Percentiles rank a stretch among this genome's conserved stretches.
phyloP scores from a whole-genome alignment of 345 rosid species.

The Populus alba region DNA sequence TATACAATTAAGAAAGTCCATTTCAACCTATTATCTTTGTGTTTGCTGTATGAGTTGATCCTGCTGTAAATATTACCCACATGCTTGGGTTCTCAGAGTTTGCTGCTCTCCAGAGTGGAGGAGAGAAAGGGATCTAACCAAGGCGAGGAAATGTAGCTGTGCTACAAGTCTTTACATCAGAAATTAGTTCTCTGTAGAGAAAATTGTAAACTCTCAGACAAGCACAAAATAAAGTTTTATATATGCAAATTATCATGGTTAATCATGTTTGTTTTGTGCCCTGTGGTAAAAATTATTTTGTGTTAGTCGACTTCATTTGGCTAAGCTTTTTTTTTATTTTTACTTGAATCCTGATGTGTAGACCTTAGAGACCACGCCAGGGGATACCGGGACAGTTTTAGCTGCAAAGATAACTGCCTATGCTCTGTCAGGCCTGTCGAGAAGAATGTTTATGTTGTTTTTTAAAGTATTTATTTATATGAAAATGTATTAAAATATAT shows the following conservation, averaged over 20 bases:
- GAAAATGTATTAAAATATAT: too few species aligned
- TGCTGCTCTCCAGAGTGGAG: slow-evolving; percentile 14
- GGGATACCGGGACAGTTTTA: not conserved
- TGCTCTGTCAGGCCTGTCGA: too few species aligned
- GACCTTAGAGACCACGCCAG: not conserved
- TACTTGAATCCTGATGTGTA: not conserved
- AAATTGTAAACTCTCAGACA: slow-evolving; percentile 7
- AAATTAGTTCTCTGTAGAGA: slow-evolving; percentile 8
- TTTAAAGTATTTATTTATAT: too few species aligned
- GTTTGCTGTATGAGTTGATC: slow-evolving; percentile 2
- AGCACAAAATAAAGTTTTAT: slow-evolving; percentile 13
- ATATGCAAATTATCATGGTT: not conserved
- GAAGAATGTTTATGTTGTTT: too few species aligned
- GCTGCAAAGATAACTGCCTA: not conserved
- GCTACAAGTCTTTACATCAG: slow-evolving; percentile 12
- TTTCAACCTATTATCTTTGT: not conserved
- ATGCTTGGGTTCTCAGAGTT: slow-evolving; percentile 2
- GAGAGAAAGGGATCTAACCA: slow-evolving; percentile 14
- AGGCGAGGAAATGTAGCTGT: not conserved
- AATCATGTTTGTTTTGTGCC: not conserved
- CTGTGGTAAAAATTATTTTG: not conserved
- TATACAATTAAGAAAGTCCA: not conserved
- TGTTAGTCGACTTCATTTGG: not conserved
- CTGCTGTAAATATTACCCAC: slow-evolving; percentile 29
- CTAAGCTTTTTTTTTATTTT: not conserved